These are phyloP conservation scores for Nemania sp. DNA, from an alignment of 2,329 filamentous ascomycete species.

Conservation along the genomic window DNA sequence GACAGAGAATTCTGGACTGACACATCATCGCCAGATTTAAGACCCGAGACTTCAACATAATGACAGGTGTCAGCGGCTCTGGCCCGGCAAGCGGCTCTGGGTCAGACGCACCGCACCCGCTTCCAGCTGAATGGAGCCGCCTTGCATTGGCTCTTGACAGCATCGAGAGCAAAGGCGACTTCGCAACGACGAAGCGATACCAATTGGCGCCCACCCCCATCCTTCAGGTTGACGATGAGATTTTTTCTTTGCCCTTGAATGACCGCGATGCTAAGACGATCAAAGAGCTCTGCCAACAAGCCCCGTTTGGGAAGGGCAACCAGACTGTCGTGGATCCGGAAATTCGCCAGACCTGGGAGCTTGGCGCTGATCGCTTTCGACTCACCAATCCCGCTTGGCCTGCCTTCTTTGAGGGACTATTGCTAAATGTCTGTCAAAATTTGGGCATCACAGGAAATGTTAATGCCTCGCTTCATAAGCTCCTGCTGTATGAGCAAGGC, in stretches of 20 bases:
- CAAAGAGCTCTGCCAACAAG: slow-evolving; percentile 31
- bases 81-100: no score
- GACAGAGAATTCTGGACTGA: no score
- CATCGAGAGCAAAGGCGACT: slow-evolving; percentile 24
- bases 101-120: no score
- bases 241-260: slow-evolving; percentile 36
- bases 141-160: no score
- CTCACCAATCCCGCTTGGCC: slow-evolving; percentile 44
- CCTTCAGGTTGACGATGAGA: slow-evolving; percentile 27
- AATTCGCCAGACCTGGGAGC: slow-evolving; percentile 46
- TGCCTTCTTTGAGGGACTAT: slow-evolving; percentile 31
- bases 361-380: slow-evolving; percentile 41
- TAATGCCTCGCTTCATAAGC: slow-evolving; percentile 44
- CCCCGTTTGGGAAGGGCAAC: slow-evolving; percentile 44
- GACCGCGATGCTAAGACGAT: slow-evolving; percentile 33
- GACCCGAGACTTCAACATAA: no score
- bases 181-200: slow-evolving; percentile 24
- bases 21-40: no score
- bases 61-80: no score
- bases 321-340: slow-evolving; percentile 44
- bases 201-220: slow-evolving; percentile 32
- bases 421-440: slow-evolving; percentile 30
- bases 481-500: slow-evolving; percentile 51
- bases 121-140: no score
- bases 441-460: slow-evolving; percentile 39